These are phyloP conservation scores for Ascobolus immersus DNA, from an alignment of 495 filamentous ascomycete species.

Conservation along the genomic window DNA sequence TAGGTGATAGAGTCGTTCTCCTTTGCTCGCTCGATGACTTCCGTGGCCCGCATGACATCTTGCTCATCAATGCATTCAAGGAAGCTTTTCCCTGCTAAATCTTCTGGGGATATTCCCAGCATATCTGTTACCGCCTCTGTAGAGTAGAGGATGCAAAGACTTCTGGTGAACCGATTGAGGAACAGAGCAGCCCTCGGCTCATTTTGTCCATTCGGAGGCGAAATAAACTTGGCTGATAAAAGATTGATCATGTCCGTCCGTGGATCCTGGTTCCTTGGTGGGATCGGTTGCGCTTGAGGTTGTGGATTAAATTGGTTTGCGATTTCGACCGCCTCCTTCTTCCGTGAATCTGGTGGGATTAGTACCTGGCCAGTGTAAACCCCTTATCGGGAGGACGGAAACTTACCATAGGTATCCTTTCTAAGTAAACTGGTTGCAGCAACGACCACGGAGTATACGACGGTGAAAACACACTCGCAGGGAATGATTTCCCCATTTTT, in stretches of 20 bases:
- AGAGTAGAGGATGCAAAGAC: slow-evolving; percentile 65
- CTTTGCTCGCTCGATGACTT: slow-evolving; percentile 61
- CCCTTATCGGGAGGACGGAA: slow-evolving; percentile 1
- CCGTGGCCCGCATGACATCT: slow-evolving; percentile 47
- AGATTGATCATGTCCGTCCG: slow-evolving; percentile 80
- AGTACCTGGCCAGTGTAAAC: no score
- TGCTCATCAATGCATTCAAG: slow-evolving; percentile 60
- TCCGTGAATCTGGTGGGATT: no score
- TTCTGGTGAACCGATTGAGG: slow-evolving; percentile 65
- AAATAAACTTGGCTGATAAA: slow-evolving; percentile 55
- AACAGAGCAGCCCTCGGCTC: slow-evolving; percentile 69
- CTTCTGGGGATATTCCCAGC: slow-evolving; percentile 38
- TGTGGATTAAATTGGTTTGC: no score
- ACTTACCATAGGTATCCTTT: slow-evolving; percentile 48
- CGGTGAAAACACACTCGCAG: slow-evolving; percentile 74
- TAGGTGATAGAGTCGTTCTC: slow-evolving; percentile 88
- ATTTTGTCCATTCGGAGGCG: slow-evolving; percentile 32
- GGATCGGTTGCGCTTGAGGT: no score
- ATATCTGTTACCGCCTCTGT: slow-evolving; percentile 48
- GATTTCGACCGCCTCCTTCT: no score
- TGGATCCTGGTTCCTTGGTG: no score
- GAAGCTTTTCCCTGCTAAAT: slow-evolving; percentile 45
- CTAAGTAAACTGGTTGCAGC: slow-evolving; percentile 57
- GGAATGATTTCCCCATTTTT: slow-evolving; percentile 46
- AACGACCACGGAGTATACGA: slow-evolving; percentile 69